These are phyloP conservation scores for Calycina marina DNA, from an alignment of 2,329 filamentous ascomycete species.

Conservation along the genomic window DNA sequence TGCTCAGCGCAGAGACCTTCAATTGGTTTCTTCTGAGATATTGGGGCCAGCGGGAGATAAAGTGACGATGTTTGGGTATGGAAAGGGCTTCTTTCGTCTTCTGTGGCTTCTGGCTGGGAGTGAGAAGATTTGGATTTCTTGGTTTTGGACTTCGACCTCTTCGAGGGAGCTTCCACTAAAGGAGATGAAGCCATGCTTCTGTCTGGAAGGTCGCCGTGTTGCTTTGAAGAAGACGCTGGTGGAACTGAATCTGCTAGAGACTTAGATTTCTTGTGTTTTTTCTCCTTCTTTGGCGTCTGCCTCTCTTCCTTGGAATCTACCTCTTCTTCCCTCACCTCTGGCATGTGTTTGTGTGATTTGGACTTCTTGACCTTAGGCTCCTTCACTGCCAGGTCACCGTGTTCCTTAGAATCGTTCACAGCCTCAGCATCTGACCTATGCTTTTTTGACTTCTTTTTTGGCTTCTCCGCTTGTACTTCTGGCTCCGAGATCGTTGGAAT, in stretches of 20 bases:
- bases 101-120: conserved; percentile 8
- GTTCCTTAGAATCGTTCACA: too few relatives aligned
- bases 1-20: conserved; percentile 61
- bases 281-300: neutral
- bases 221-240: neutral
- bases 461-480: too few relatives aligned
- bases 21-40: conserved; percentile 53
- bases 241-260: neutral
- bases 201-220: neutral
- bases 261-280: neutral
- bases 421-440: neutral
- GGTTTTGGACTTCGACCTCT: conserved; percentile 21
- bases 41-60: conserved; percentile 60
- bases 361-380: too few relatives aligned
- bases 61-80: conserved; percentile 67
- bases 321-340: too few relatives aligned
- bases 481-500: too few relatives aligned
- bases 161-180: neutral
- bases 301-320: too few relatives aligned
- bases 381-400: too few relatives aligned
- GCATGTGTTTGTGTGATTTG: too few relatives aligned
- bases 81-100: conserved; percentile 52
- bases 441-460: neutral
- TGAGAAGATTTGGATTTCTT: conserved; percentile 29
- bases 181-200: neutral